A percentile compares a stretch with the other conserved stretches of the same genome.
phyloP scores from a whole-genome alignment of 2,329 filamentous ascomycete species.

The Sclerotinia subarctica region DNA sequence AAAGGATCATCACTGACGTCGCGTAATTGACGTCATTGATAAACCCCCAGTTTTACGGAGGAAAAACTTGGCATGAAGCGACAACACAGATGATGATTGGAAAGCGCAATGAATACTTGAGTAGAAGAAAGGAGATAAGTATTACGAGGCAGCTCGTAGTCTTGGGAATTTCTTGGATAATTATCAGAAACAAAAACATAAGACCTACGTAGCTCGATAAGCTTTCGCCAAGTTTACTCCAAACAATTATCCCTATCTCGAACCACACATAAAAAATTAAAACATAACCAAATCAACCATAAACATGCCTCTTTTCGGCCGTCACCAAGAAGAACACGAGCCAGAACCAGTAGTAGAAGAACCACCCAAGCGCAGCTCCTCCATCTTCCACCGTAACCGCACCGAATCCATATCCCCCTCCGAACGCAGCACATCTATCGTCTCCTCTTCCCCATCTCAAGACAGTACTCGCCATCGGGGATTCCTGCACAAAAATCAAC shows the following conservation, averaged over 20 bases:
- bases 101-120: background rate
- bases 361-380: conserved; percentile 13
- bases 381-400: conserved; percentile 19
- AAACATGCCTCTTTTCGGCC: conserved; percentile 18
- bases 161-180: background rate
- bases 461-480: background rate
- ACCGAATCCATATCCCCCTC: conserved; percentile 2
- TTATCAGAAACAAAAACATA: background rate
- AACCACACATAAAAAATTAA: background rate
- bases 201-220: background rate
- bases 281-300: background rate
- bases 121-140: background rate
- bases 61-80: conserved; percentile 13
- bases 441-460: conserved; percentile 5
- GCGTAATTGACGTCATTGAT: conserved; percentile 3
- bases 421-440: conserved; percentile 15
- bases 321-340: conserved; percentile 8
- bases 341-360: conserved; percentile 15
- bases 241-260: background rate
- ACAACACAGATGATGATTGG: background rate
- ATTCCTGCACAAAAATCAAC: conserved; percentile 16
- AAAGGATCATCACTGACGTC: background rate
- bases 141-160: background rate
- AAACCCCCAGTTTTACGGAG: background rate
- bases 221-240: background rate